phyloP scores from a whole-genome alignment of 2,329 filamentous ascomycete genomes.

The Lasiodiplodia citricola region DNA sequence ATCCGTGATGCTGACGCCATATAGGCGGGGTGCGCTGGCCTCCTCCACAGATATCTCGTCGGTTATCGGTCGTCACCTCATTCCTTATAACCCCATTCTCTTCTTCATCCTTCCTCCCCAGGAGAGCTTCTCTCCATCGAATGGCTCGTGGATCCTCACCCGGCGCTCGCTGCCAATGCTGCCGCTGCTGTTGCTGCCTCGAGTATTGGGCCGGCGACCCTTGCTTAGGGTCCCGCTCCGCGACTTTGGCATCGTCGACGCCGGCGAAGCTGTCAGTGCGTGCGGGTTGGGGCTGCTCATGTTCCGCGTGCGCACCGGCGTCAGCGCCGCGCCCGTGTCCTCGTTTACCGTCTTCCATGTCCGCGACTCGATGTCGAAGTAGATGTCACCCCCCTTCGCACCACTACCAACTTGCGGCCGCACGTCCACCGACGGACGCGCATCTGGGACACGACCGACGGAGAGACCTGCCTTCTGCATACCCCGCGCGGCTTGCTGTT shows the following conservation, averaged over 20 bases:
- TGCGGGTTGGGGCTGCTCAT: constrained; percentile 6
- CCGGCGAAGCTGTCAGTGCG: constrained; percentile 5
- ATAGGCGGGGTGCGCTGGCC: not conserved
- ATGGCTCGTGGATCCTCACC: not conserved
- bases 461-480: constrained; percentile 6
- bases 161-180: constrained; percentile 6
- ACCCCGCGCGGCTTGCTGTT: not conserved
- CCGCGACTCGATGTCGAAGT: constrained; percentile 20
- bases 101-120: constrained; percentile 25
- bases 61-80: not conserved
- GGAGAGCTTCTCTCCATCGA: constrained; percentile 19
- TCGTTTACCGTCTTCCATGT: constrained; percentile 9
- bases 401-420: not conserved
- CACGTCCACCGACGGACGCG: constrained; percentile 4
- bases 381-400: not conserved
- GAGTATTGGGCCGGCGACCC: constrained; percentile 3
- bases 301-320: constrained; percentile 15
- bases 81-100: constrained; percentile 17
- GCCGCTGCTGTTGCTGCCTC: not conserved
- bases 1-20: constrained; percentile 10
- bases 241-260: constrained; percentile 12
- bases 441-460: not conserved
- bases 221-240: constrained; percentile 10
- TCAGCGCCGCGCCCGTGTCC: not conserved
- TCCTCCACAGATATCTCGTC: not conserved